Evolutionary conservation across 2,329 filamentous ascomycete species (phyloP), one percentile per base, ranked within the genome.

Genomic region (Westerdykella aurantiaca): DNA sequence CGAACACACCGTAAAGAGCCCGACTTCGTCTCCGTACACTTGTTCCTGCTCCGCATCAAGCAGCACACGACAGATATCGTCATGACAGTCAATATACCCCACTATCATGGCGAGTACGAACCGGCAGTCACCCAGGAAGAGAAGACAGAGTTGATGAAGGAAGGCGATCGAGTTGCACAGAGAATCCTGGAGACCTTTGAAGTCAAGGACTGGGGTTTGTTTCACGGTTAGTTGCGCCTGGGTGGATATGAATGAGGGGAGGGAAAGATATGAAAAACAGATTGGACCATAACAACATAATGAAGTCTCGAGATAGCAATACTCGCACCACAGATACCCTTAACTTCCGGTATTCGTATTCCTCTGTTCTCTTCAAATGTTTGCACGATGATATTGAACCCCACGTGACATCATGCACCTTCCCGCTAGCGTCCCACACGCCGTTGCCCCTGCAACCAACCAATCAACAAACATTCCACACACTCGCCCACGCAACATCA

Each of bases 51-150:
- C 44, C 78, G 91, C 13, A 74, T 97, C 38, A 83, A 83, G 67
- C 77, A 79, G 57, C 77, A 89, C 61, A 75, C 74, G 45, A 91
- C 90, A 1, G 91, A 97, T 67, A 71, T 97, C 33, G 72, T 95
- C 38, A 81, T 95, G 49, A 86, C 86, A 34, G 80, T 95, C 61
- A 96, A 95, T 68, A 86, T 95, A 38, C 91, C 90, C 22, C 85
- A 93, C 61, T 83, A 88, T 53, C 76, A 80, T 55, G 83, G 83
- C 49, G 80, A 86, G 64, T 88, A 88, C 62, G 75, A 82, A 56
- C 79, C 82, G 65, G 82, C 84, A 7, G 81, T 83, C 6, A 29
- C 7, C 25, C 82, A 88, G 25, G 80, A 91, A 13, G 80, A 87
- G 59, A 69, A 83, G 44, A 64, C 63, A 37, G 76, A 80, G 65